Percentiles rank a stretch among this genome's conserved stretches.
phyloP scores from a whole-genome alignment of 176 grass and related monocot species.

The Hyparrhenia diplandra region DNA sequence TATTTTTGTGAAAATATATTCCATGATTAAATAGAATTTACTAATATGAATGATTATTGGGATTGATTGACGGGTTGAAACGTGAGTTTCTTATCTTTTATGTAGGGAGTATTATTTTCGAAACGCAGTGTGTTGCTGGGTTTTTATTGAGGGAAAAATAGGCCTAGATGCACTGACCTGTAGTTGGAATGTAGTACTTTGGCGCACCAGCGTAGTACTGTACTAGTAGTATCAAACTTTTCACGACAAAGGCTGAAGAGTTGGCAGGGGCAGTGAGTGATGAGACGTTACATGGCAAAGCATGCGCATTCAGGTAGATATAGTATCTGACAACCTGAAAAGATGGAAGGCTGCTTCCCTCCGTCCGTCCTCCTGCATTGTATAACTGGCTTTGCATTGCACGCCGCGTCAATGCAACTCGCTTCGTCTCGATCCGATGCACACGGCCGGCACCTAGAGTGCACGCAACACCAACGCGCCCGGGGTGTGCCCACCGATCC shows the following conservation, averaged over 20 bases:
- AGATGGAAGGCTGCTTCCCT: not conserved
- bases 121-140: not conserved
- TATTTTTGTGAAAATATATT: no score
- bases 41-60: no score
- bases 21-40: no score
- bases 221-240: no score
- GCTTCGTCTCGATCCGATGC: no score
- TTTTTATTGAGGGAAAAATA: not conserved
- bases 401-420: not conserved
- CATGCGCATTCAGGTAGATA: not conserved
- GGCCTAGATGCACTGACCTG: not conserved
- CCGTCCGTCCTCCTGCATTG: no score
- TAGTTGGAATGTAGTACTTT: not conserved
- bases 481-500: not conserved
- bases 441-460: not conserved
- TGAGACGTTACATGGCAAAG: constrained; percentile 15
- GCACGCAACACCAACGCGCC: not conserved
- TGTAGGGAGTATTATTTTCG: no score
- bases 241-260: constrained; percentile 9
- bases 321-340: no score
- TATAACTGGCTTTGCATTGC: no score
- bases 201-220: constrained; percentile 4
- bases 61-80: no score
- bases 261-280: no score
- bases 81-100: no score